These are phyloP conservation scores for Amanita pallidorosea DNA, from an alignment of 768 basidiomycete genomes.

Conservation along the genomic window DNA sequence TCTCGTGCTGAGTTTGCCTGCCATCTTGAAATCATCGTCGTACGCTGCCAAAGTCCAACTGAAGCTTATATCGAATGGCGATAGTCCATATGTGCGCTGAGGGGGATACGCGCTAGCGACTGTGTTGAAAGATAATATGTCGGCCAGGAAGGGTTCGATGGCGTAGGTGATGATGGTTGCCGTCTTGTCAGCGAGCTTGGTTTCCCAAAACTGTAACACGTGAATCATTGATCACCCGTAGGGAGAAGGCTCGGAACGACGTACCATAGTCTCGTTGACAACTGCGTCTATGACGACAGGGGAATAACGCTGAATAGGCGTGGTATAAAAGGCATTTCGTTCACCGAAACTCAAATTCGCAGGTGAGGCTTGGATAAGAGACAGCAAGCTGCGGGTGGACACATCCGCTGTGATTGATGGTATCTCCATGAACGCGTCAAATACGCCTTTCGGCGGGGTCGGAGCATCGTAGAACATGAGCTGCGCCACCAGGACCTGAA, in stretches of 20 bases:
- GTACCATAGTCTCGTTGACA: slow-evolving; percentile 30
- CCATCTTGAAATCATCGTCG: slow-evolving; percentile 30
- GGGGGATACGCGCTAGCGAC: slow-evolving; percentile 36
- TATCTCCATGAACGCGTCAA: slow-evolving; percentile 40
- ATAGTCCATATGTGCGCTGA: slow-evolving; percentile 22
- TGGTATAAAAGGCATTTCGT: slow-evolving; percentile 28
- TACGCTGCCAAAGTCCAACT: slow-evolving; percentile 28
- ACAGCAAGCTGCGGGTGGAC: slow-evolving; percentile 26
- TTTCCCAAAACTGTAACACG: slow-evolving; percentile 33
- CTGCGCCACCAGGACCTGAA: slow-evolving; percentile 11
- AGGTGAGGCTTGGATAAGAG: slow-evolving; percentile 27
- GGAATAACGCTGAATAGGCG: slow-evolving; percentile 26
- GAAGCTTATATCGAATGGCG: slow-evolving; percentile 36
- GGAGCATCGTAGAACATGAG: slow-evolving; percentile 54
- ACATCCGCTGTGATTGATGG: slow-evolving; percentile 27
- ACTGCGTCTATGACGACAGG: slow-evolving; percentile 27
- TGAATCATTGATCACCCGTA: neutral
- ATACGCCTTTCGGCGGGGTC: slow-evolving; percentile 33
- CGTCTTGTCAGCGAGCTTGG: slow-evolving; percentile 15
- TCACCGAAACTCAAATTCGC: slow-evolving; percentile 20
- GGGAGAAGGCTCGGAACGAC: slow-evolving; percentile 5
- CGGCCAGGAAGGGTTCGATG: slow-evolving; percentile 40
- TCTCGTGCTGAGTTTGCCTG: slow-evolving; percentile 25
- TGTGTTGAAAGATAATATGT: slow-evolving; percentile 21
- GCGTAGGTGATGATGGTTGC: slow-evolving; percentile 30